Percentiles rank a stretch among this genome's conserved stretches.
phyloP scores from a whole-genome alignment of 169 alveolate genomes.

The Eimeria falciformis region DNA sequence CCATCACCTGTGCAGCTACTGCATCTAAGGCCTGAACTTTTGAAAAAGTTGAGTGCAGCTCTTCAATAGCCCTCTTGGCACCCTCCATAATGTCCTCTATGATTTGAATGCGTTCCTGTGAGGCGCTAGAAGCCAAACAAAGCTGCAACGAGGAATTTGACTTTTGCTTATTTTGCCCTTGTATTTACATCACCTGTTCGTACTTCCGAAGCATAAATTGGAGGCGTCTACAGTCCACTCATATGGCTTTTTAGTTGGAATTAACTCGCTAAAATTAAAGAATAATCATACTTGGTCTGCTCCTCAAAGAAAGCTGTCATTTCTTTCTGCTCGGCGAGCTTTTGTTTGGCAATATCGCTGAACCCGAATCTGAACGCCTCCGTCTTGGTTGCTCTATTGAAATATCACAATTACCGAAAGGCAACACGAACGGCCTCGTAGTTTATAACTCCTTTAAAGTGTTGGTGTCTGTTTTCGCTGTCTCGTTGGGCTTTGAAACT shows the following conservation, averaged over 20 bases:
- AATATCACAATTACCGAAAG: not conserved
- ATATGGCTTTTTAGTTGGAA: not conserved
- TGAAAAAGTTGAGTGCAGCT: not conserved
- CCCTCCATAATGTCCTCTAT: not conserved
- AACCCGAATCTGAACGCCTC: not conserved
- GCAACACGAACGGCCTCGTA: constrained; percentile 78
- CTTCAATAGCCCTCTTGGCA: not conserved
- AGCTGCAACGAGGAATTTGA: not conserved
- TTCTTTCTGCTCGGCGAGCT: not conserved
- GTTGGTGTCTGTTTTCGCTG: too few relatives aligned
- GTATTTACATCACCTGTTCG: not conserved
- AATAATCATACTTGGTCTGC: not conserved
- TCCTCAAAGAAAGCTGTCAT: not conserved
- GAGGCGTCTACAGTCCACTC: not conserved
- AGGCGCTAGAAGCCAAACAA: not conserved
- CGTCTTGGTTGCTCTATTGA: not conserved
- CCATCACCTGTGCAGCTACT: not conserved
- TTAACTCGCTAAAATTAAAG: not conserved
- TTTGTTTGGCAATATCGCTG: constrained; percentile 1
- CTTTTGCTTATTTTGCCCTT: not conserved
- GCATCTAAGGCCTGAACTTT: not conserved
- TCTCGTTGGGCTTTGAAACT: not conserved
- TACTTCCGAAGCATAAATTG: not conserved
- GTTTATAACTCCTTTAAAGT: constrained; percentile 81
- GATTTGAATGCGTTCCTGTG: not conserved